Base-by-base conservation (phyloP, 2,329 filamentous ascomycete species). In the Fusarium multiceps region DNA sequence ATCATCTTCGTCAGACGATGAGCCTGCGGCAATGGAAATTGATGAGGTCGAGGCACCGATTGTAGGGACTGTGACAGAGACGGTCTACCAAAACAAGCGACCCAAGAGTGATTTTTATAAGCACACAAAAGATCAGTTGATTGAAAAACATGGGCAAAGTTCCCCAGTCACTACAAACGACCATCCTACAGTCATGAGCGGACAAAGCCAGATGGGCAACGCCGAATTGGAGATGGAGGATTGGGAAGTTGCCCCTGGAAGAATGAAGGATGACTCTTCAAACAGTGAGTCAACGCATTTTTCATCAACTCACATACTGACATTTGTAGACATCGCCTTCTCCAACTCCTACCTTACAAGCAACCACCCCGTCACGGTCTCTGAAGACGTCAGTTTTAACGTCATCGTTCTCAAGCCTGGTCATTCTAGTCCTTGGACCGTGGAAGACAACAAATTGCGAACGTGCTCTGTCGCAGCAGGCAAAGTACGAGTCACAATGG, bases 241-340 rank as follows among this genome's bases (percentile, higher is more conserved):
- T 4, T 84, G 82, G 82, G 83, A 85, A 69, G 66, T 83, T 47
- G 82, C 83, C 0, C 83, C 83, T 2, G 83, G 83, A 18, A 78
- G 80, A 23, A 72, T 83, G 30, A 72, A 69, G 11, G 76, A 79
- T 34, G 64, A 75, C 6, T 59, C 63, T 2, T 68, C 73, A 3
- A 76, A 80, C 28, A 82, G 82, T 84, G 75, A 68, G 82, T 77
- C 34, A 9, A n/a, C 13, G 23, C 34, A 20, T 59, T 21, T 20
- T 37, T 51, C 37, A 13, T 16, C n/a, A 2, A 46, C 11, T 4
- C 16, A 23, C 27, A n/a, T 48, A 55, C 42, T 21, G 30, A 53
- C 43, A 27, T 11, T 5, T 21, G 27, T 23, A 85, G 83, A 82
- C 30, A 70, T 84, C n/a, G 81, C 79, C 6, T 84, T 80, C 62